These are phyloP conservation scores for Suillus cothurnatus DNA, from an alignment of 768 basidiomycete genomes.

Conservation along the genomic window DNA sequence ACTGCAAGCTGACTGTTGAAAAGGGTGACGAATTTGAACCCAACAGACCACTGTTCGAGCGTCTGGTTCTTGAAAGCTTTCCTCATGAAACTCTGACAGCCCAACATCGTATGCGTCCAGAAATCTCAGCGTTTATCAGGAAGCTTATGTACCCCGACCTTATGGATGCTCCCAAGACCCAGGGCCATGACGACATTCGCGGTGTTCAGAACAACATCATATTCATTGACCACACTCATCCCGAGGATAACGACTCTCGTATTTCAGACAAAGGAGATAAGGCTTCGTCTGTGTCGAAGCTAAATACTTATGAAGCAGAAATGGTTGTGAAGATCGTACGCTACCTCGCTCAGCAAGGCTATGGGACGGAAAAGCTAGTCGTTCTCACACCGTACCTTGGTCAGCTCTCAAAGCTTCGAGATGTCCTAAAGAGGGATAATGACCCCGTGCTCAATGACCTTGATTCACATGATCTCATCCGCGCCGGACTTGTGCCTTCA, in stretches of 20 bases:
- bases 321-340: conserved; percentile 70
- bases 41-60: conserved; percentile 69
- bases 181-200: conserved; percentile 49
- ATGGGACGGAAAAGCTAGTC: conserved; percentile 59
- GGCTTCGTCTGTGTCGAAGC: conserved; percentile 56
- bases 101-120: conserved; percentile 78
- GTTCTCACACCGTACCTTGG: conserved; percentile 72
- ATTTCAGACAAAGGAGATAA: conserved; percentile 50
- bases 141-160: conserved; percentile 67
- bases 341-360: conserved; percentile 71
- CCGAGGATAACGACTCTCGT: conserved; percentile 49
- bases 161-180: conserved; percentile 52
- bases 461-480: conserved; percentile 58
- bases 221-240: conserved; percentile 60
- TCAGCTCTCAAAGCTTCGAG: conserved; percentile 56
- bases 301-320: conserved; percentile 56
- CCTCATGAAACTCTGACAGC: conserved; percentile 57
- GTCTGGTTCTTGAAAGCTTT: conserved; percentile 61
- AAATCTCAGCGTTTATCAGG: conserved; percentile 65
- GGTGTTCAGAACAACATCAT: conserved; percentile 61
- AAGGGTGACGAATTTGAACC: conserved; percentile 68
- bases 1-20: conserved; percentile 65
- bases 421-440: conserved; percentile 42
- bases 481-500: conserved; percentile 53
- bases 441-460: conserved; percentile 68